These are phyloP conservation scores for Ophiocordyceps camponoti-leonardi DNA, from an alignment of 2,329 filamentous ascomycete species.

Conservation along the genomic window DNA sequence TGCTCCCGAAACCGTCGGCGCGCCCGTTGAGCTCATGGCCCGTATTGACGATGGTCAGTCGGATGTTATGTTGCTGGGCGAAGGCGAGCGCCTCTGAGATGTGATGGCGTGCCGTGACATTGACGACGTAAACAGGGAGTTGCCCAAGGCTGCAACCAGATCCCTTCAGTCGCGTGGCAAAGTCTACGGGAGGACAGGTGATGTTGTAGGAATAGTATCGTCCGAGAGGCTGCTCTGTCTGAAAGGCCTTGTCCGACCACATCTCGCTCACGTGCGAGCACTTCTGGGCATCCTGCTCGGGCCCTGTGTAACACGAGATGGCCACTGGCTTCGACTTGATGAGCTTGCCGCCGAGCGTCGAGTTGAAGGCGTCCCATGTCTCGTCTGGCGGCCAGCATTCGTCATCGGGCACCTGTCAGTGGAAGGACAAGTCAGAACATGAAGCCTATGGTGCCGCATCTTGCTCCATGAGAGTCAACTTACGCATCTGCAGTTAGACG, in stretches of 20 bases:
- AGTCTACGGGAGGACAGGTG: slow-evolving; percentile 11
- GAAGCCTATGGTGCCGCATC: not conserved
- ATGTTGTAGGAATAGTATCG: slow-evolving; percentile 11
- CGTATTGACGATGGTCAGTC: slow-evolving; percentile 23
- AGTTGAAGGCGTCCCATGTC: slow-evolving; percentile 6
- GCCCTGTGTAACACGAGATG: slow-evolving; percentile 9
- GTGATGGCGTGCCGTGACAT: slow-evolving; percentile 6
- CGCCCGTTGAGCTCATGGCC: slow-evolving; percentile 23
- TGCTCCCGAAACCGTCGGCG: slow-evolving; percentile 13
- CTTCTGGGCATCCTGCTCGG: slow-evolving; percentile 4
- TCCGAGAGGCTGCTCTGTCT: slow-evolving; percentile 9
- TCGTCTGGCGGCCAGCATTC: slow-evolving; percentile 7
- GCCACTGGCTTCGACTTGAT: slow-evolving; percentile 10
- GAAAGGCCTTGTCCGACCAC: slow-evolving; percentile 11
- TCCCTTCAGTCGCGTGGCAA: slow-evolving; percentile 4
- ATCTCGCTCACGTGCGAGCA: slow-evolving; percentile 7
- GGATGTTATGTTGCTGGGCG: slow-evolving; percentile 14
- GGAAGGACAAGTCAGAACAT: not conserved
- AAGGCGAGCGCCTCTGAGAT: slow-evolving; percentile 23
- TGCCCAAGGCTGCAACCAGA: slow-evolving; percentile 7
- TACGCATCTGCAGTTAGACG: not conserved
- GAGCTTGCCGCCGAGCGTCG: slow-evolving; percentile 6
- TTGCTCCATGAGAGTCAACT: not conserved
- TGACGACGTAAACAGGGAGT: slow-evolving; percentile 9
- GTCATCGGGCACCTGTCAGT: slow-evolving; percentile 6